Conservation (phyloP, 2,329 filamentous ascomycete genomes). For the Apiospora aurea region DNA sequence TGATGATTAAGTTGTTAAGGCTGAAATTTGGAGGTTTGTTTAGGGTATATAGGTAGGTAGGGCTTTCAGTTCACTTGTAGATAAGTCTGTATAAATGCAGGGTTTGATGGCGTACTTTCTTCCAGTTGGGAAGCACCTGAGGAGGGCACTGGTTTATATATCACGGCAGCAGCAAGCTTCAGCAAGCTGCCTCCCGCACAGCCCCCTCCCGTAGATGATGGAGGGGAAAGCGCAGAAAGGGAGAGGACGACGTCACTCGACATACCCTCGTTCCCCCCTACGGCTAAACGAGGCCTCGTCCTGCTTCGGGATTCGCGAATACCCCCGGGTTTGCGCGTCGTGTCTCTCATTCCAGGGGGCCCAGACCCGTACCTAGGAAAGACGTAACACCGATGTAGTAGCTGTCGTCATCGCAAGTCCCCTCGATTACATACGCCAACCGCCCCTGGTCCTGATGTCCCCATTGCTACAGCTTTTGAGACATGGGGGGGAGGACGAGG, state of each 20-base stretch:
- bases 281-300: background rate
- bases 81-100: background rate
- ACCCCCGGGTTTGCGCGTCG: background rate
- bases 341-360: background rate
- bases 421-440: background rate
- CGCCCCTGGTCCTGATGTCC: background rate
- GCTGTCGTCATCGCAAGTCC: background rate
- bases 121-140: too few species aligned
- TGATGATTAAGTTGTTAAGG: constrained; percentile 24
- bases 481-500: background rate
- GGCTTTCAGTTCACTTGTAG: background rate
- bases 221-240: background rate
- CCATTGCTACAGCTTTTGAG: background rate
- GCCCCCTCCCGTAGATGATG: background rate
- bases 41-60: background rate
- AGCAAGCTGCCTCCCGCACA: background rate
- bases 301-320: background rate
- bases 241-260: constrained; percentile 1
- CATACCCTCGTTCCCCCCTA: background rate
- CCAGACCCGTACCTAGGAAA: background rate
- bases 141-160: background rate
- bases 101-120: background rate
- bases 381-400: background rate
- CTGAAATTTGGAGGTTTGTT: background rate
- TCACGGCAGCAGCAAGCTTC: background rate